Evolutionary conservation across 257 asterid species (phyloP), one percentile per base, ranked within the genome.

Genomic region (Penstemon newberryi): DNA sequence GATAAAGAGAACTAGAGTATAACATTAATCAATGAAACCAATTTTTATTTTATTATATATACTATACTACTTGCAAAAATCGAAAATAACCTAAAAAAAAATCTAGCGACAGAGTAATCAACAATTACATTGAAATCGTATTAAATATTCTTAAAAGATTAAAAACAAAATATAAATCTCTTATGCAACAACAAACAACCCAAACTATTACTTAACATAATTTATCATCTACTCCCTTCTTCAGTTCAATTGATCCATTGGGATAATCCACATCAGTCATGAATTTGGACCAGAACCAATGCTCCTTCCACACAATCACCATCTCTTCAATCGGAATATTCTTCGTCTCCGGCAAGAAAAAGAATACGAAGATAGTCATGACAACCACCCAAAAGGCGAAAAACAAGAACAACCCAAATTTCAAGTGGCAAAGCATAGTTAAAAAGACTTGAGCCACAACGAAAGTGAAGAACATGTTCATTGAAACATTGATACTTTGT

Each of bases 321-420:
- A 91, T 88, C 72, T 91, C 96, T 68, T 91, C 97, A 2, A 91
- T 86, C 7, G 95, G 96, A 2, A 91, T 75, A 36, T 86, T 86
- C 82, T 85, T 91, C 0, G 97, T 91, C 84, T 91, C 97, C 10
- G 97, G 97, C 82, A 91, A 56, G 80, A 88, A 82, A 45, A 78
- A 61, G 83, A 72, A 86, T 3, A 91, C 43, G 70, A 88, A 85
- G 0, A 78, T 0, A 0, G 95, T 82, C 96, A 88, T 91, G 38
- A 85, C 57, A 15, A 78, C 13, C 63, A 88, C 92, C 15, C 86
- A 91, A 60, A 79, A 78, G 0, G 75, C 95, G 57, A 91, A 91
- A 60, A 91, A 88, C 63, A 91, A 49, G 84, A 91, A 91, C 73
- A 91, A 12, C 8, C 97, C 97, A 19, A 86, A 88, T 69, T 86